A percentile compares a stretch with the other conserved stretches of the same genome.
These are phyloP conservation scores for Pistacia atlantica DNA, from an alignment of 345 rosid species.

Conservation along the genomic window DNA sequence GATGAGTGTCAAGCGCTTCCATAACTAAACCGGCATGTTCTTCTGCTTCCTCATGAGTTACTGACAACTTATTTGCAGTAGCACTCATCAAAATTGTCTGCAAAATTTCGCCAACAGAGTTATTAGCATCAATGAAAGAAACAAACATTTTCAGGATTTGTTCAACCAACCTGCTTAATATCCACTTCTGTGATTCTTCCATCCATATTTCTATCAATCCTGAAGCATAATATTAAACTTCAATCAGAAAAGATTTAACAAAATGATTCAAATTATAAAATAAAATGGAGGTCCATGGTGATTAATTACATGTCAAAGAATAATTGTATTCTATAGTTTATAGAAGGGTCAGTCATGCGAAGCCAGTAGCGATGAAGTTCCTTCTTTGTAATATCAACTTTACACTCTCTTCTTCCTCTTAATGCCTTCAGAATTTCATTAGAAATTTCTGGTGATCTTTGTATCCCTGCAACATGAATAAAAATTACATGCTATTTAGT, in stretches of 20 bases:
- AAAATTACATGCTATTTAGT: background rate
- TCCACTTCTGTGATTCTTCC: conserved; percentile 41
- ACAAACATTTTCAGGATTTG: too few relatives aligned
- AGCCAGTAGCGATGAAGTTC: conserved; percentile 42
- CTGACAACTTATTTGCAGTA: conserved; percentile 42
- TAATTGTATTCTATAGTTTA: conserved; percentile 36
- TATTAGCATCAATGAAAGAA: background rate
- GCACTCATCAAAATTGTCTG: conserved; percentile 44
- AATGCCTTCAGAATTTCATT: conserved; percentile 46
- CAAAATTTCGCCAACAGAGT: background rate
- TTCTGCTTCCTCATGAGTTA: conserved; percentile 41
- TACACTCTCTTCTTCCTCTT: conserved; percentile 36
- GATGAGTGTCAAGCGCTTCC: conserved; percentile 37
- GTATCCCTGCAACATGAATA: conserved; percentile 33
- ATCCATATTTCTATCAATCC: conserved; percentile 51
- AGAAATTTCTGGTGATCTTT: conserved; percentile 40
- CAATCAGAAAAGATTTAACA: too few relatives aligned
- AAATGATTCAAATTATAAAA: too few relatives aligned
- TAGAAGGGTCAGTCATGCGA: conserved; percentile 38
- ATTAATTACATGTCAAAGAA: conserved; percentile 52
- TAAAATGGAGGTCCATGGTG: background rate
- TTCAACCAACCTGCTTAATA: conserved; percentile 36
- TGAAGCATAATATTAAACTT: conserved; percentile 9
- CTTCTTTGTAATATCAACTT: conserved; percentile 31
- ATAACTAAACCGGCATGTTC: conserved; percentile 42